Base-by-base conservation (phyloP, 2,329 filamentous ascomycete species). In the Escovopsis sp. region DNA sequence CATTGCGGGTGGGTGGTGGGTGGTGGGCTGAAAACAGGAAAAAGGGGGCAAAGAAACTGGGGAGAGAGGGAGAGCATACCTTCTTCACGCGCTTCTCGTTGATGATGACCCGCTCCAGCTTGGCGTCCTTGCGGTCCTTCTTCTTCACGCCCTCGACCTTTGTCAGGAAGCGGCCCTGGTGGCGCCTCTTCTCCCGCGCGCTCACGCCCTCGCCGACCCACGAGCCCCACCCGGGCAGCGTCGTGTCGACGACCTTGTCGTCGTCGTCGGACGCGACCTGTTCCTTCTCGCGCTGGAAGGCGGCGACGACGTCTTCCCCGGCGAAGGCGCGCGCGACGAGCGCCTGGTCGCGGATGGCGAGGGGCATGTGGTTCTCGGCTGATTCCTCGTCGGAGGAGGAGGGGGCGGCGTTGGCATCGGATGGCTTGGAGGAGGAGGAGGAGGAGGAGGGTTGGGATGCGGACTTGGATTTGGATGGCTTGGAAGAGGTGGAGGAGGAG, bases 21-120 rank as follows among this genome's bases (percentile, higher is more conserved):
- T 14, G n/a, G 1, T 2, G 8, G 20, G 29, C 42, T 24, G 27
- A 30, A 30, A 11, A 27, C 5, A 5, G 25, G 25, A 9, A 27
- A 9, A 9, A 27, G 25, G 25, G 25, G 6, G 5, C 6, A 27
- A 27, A 27, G 25, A 27, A 24, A 13, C n/a, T 4, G 34, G 14
- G 12, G 4, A 9, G 35, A n/a, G 37, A 15, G 25, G 25, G 14
- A 29, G 40, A 16, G 48, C 64, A 59, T 62, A 84, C 81, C 77
- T 95, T 95, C 63, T 87, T 88, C 45, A 86, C 71, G 16, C 77
- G 71, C 68, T 88, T 94, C 73, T 98, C 86, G 55, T 83, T 94
- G 52, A 98, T 81, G 45, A 96, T 94, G 11, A 95, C 89, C 47
- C 76, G 76, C 41, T 84, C 78, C 46, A 94, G 63, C 63, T 84